Base-by-base conservation (phyloP, 139 green algal genomes). In the Auxenochlorella protothecoides region DNA sequence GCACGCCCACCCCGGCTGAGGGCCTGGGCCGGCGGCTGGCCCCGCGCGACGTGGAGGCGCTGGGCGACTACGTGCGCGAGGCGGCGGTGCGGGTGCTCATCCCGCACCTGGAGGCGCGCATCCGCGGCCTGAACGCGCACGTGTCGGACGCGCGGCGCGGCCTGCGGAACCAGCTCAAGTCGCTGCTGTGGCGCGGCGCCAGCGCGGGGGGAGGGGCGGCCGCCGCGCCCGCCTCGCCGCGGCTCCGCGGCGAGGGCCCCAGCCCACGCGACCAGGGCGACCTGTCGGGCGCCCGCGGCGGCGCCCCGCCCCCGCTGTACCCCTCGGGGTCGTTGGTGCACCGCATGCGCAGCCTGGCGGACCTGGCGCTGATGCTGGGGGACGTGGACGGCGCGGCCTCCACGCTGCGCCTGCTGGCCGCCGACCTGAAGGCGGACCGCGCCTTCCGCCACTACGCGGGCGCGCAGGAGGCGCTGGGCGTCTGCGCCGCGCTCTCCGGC, bases 121-220 rank as follows among this genome's bases (percentile, higher is more conserved):
- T 95, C 14, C 76, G 88, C 11, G 57, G 54, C 12, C 78, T 94
- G 15, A 86, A 85, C 53, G 71, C 75, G 7, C 72, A 80, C 71
- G 81, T 80, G 55, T 8, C 80, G 2, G 76, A 84, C 10, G 86
- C 83, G 2, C 75, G 93, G 16, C 84, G 87, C 59, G 92, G 92
- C 8, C 79, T 97, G 27, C 83, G 85, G 27, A 97, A 97, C 81
- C 88, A 96, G 59, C 75, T 97, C 13, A 83, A 81, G 54, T 95
- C 84, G 15, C 85, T 90, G 55, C 78, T 97, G 61, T 92, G 81
- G 66, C 73, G 81, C 59, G 85, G 76, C 62, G 55, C 70, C 69
- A 66, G 76, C 63, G 6, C 54, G 6, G 15, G 4, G 55, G 6
- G 16, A 55, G 13, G 65, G 3, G 27, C 44, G 2, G 69, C 59